Conservation (phyloP, 2,329 filamentous ascomycete species). For the Daldinia sp. region DNA sequence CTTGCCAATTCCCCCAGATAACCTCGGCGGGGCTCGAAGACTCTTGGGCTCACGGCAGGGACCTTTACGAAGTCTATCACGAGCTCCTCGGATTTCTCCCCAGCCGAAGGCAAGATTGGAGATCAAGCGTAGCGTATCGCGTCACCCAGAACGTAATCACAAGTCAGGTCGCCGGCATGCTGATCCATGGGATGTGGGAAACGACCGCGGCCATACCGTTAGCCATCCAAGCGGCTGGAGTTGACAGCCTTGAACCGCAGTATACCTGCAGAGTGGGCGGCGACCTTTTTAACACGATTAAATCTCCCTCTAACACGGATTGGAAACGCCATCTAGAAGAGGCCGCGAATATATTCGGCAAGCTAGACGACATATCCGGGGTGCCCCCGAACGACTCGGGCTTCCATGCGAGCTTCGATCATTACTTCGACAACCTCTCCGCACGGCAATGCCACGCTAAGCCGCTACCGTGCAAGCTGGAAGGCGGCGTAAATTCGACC, state of each 20-base stretch:
- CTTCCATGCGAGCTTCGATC: conserved; percentile 78
- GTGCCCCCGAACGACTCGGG: conserved; percentile 62
- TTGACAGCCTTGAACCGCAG: conserved; percentile 78
- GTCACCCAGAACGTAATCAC: conserved; percentile 87
- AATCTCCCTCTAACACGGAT: conserved; percentile 52
- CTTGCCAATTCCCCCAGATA: conserved; percentile 84
- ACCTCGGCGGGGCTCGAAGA: conserved; percentile 76
- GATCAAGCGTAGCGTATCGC: conserved; percentile 64
- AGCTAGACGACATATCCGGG: conserved; percentile 74
- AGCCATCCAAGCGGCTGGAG: conserved; percentile 59
- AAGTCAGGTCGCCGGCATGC: conserved; percentile 78
- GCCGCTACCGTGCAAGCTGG: conserved; percentile 72
- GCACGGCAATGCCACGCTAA: conserved; percentile 79
- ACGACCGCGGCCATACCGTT: conserved; percentile 54
- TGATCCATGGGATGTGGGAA: conserved; percentile 75
- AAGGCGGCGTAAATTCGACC: conserved; percentile 54
- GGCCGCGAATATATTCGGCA: conserved; percentile 62
- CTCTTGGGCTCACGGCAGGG: conserved; percentile 77
- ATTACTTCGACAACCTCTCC: conserved; percentile 86
- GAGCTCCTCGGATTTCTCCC: conserved; percentile 74
- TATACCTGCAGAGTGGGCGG: conserved; percentile 69
- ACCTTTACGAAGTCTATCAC: conserved; percentile 80
- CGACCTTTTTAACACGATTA: conserved; percentile 54
- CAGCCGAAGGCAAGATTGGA: conserved; percentile 51
- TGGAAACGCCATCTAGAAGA: conserved; percentile 73